Evolutionary conservation across 164 flowering plant species (phyloP).

Genomic region (Akebia trifoliata): DNA sequence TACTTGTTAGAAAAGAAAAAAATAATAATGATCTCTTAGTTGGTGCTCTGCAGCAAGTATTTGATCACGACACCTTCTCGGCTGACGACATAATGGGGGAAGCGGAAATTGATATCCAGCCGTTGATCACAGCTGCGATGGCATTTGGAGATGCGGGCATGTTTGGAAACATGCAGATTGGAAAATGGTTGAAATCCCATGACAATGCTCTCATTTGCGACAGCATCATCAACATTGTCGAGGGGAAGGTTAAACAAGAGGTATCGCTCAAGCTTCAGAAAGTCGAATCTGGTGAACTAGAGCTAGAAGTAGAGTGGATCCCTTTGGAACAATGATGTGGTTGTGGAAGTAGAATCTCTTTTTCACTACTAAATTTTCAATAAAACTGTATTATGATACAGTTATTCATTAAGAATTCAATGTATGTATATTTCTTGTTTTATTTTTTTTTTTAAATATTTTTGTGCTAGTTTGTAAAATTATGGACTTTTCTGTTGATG

Average conservation of each 20-base stretch:
- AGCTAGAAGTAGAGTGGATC: constrained; percentile 82
- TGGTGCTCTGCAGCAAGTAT: constrained; percentile 39
- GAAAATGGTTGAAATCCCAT: constrained; percentile 88
- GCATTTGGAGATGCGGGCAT: constrained; percentile 76
- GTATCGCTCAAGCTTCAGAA: constrained; percentile 80
- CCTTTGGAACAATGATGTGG: constrained; percentile 79
- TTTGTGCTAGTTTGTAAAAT: too few species aligned
- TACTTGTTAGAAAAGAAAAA: not conserved
- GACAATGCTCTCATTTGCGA: constrained; percentile 82
- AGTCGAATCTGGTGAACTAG: constrained; percentile 83
- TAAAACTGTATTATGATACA: too few species aligned
- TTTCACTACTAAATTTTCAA: too few species aligned
- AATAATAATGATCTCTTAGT: not conserved
- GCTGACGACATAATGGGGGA: constrained; percentile 99
- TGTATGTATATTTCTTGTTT: too few species aligned
- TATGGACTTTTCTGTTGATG: too few species aligned
- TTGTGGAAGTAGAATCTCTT: too few species aligned
- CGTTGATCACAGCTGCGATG: constrained; percentile 80
- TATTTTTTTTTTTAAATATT: too few species aligned
- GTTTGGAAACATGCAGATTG: constrained; percentile 92
- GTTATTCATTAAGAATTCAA: too few species aligned
- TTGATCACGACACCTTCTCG: constrained; percentile 83
- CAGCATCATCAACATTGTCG: constrained; percentile 75
- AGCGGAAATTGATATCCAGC: constrained; percentile 89
- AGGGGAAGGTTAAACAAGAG: constrained; percentile 78